Percentiles rank a stretch among this genome's conserved stretches.
Conservation (phyloP, 177 flowering plant species). For the Vitis hybrid region DNA sequence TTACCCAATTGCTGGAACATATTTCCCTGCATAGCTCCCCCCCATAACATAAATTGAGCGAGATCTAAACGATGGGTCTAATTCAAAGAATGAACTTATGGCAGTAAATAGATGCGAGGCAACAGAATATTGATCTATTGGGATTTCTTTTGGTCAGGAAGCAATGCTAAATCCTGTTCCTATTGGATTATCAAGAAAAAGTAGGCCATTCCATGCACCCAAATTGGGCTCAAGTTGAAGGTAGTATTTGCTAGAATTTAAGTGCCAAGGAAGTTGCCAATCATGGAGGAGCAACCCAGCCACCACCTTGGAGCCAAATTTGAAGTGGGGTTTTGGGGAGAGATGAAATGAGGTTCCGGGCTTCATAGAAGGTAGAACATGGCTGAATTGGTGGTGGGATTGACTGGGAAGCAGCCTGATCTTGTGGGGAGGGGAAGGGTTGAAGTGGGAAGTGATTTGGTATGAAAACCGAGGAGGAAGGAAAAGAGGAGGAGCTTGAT, state of each 20-base stretch:
- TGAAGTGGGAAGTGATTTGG: slow-evolving; percentile 7
- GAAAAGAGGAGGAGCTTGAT: too few relatives aligned
- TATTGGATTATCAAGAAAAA: slow-evolving; percentile 81
- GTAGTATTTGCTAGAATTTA: slow-evolving; percentile 7
- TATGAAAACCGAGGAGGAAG: too few relatives aligned
- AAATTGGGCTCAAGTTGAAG: slow-evolving; percentile 45
- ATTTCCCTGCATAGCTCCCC: slow-evolving; percentile 93
- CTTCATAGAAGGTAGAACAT: slow-evolving; percentile 85
- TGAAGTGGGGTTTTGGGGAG: slow-evolving; percentile 64
- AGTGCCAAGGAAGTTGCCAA: slow-evolving; percentile 79
- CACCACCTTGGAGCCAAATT: slow-evolving; percentile 90
- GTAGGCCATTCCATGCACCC: slow-evolving; percentile 77
- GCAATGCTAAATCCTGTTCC: slow-evolving; percentile 84
- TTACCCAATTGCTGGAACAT: slow-evolving; percentile 74
- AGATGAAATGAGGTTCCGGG: slow-evolving; percentile 43
- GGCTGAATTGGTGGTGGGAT: slow-evolving; percentile 49
- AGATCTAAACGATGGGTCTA: slow-evolving; percentile 37
- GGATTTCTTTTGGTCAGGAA: slow-evolving; percentile 49
- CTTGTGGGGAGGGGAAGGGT: slow-evolving; percentile 57
- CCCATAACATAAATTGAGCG: slow-evolving; percentile 81
- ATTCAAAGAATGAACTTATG: slow-evolving; percentile 34
- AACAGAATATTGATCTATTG: slow-evolving; percentile 55
- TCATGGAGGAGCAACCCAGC: slow-evolving; percentile 87
- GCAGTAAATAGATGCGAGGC: slow-evolving; percentile 64
- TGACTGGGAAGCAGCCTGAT: slow-evolving; percentile 74